Evolutionary conservation across 2,329 filamentous ascomycete species (phyloP), one percentile per base, ranked within the genome.

Genomic region (Claviceps quebecensis): DNA sequence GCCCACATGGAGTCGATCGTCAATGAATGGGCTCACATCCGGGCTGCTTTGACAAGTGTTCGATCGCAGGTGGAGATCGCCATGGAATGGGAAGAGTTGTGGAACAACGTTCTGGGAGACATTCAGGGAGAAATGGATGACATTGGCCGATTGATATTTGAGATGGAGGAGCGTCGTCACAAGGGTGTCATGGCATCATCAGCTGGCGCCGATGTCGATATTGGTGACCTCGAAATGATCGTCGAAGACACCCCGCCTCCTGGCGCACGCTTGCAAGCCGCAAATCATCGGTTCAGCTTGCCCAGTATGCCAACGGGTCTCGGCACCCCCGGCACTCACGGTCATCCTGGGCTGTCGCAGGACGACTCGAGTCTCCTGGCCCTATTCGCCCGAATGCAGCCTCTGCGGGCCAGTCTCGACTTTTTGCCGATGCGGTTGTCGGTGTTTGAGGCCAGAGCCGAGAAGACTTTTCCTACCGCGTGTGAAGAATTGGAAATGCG

Each of bases 1-100:
- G 74, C 78, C 11, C 88, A 95, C 69, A 95, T 97, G 86, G 91
- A 97, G 60, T 74, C 76, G 19, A 93, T 95, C 53, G 72, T 95
- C 55, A 75, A 75, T 38, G 87, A 90, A 60, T 98, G 93, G 93
- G 76, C 81, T 45, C 81, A 83, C 57, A 91, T 96, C 60, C 86
- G 88, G 60, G 74, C 72, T 43, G 84, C 85, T 1, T 71, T 98
- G 48, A 85, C 84, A 56, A 83, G 71, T 26, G 85, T 95, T 52
- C 95, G 95, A 64, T 79, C 79, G 47, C 91, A 97, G 63, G 91
- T 98, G 17, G 93, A 97, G 67, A 82, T 95, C 53, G 93, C 93
- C 46, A 95, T 97, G 89, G 93, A 98, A 63, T 98, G 91, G 91
- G 90, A 96, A 66, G 90, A 97, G 68, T 74, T 98, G 38, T 97